A percentile compares a stretch with the other conserved stretches of the same genome.
These are phyloP conservation scores for Metahyphopichia silvanorum DNA, from an alignment of 805 yeast genomes.

Conservation along the genomic window DNA sequence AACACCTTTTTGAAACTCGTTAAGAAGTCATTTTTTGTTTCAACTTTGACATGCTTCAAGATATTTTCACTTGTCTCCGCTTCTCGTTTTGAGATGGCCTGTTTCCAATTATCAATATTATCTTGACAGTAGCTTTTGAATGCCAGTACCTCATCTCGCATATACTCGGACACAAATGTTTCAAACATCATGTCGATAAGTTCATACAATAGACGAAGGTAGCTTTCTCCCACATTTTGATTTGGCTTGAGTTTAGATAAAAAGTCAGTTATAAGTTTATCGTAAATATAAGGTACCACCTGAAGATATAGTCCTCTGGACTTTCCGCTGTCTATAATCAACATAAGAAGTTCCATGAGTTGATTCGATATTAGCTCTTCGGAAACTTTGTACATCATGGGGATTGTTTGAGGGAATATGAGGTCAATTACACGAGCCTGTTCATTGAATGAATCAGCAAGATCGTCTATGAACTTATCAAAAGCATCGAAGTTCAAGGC, in stretches of 20 bases:
- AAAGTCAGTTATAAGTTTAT: slow-evolving; percentile 21
- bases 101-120: slow-evolving; percentile 31
- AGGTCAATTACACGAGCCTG: slow-evolving; percentile 37
- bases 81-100: slow-evolving; percentile 39
- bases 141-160: slow-evolving; percentile 30
- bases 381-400: slow-evolving; percentile 46
- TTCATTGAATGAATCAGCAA: slow-evolving; percentile 35
- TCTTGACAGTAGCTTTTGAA: slow-evolving; percentile 24
- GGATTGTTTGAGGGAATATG: slow-evolving; percentile 42
- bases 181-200: slow-evolving; percentile 42
- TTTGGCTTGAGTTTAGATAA: slow-evolving; percentile 23
- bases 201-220: slow-evolving; percentile 26
- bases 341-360: slow-evolving; percentile 28
- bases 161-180: slow-evolving; percentile 36
- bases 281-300: slow-evolving; percentile 39
- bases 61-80: slow-evolving; percentile 46
- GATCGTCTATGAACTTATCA: slow-evolving; percentile 19
- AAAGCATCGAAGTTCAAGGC: slow-evolving; percentile 12
- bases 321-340: slow-evolving; percentile 26
- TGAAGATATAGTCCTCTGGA: slow-evolving; percentile 25
- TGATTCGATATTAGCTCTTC: slow-evolving; percentile 44
- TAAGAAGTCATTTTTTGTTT: slow-evolving; percentile 55
- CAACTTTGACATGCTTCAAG: slow-evolving; percentile 47
- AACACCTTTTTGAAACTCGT: slow-evolving; percentile 65
- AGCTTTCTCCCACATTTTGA: slow-evolving; percentile 36